phyloP scores from a whole-genome alignment of 192 early-diverging fungal species.

The Dissophora globulifera region DNA sequence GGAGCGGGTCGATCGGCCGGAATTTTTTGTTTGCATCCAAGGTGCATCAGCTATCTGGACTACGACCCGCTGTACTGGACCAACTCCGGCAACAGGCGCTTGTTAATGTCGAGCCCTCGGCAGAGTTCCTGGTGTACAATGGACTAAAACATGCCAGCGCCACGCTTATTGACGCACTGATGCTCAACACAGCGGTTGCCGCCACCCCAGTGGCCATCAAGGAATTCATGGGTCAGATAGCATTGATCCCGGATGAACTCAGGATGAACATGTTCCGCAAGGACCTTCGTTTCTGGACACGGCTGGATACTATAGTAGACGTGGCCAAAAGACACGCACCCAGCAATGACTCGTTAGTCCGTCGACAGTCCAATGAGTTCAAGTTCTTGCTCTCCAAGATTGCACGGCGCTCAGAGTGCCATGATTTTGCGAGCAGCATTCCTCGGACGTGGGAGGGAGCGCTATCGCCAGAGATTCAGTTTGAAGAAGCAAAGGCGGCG shows the following conservation, averaged over 20 bases:
- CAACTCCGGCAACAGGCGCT: conserved; percentile 21
- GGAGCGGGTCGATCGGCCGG: conserved; percentile 2
- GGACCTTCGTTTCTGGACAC: conserved; percentile 39
- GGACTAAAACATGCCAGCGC: conserved; percentile 17
- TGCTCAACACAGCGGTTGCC: conserved; percentile 30
- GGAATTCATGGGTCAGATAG: conserved; percentile 35
- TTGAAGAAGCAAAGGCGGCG: conserved; percentile 43
- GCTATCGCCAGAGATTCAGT: conserved; percentile 38
- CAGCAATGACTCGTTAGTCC: neutral
- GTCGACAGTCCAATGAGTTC: conserved; percentile 41
- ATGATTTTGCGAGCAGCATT: conserved; percentile 42
- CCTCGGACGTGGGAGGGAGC: conserved; percentile 46
- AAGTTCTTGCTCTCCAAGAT: conserved; percentile 48
- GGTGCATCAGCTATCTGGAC: conserved; percentile 15
- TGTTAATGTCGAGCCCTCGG: conserved; percentile 1
- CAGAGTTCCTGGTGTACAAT: conserved; percentile 28
- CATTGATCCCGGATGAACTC: conserved; percentile 34
- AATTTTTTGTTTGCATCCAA: conserved; percentile 41
- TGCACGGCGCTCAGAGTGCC: conserved; percentile 36
- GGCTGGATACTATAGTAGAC: conserved; percentile 37
- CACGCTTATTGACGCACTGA: conserved; percentile 23
- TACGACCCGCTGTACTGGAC: neutral
- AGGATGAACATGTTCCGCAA: conserved; percentile 31
- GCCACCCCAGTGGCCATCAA: conserved; percentile 16
- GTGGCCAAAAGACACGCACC: conserved; percentile 24